Evolutionary conservation across 495 filamentous ascomycete genomes (phyloP), one percentile per base, ranked within the genome.

Genomic region (Tetracladium setigerum): DNA sequence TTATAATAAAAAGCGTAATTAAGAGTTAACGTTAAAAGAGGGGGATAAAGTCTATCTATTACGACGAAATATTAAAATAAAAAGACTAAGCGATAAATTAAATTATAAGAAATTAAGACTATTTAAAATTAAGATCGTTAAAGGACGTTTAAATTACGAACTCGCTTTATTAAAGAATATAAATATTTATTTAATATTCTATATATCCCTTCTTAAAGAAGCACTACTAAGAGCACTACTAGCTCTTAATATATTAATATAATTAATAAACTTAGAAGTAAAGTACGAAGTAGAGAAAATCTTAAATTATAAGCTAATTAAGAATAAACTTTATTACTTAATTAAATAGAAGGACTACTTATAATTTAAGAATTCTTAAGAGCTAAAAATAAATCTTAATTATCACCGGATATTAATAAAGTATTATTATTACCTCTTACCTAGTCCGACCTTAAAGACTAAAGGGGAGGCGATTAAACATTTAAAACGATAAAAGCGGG

Each of bases 11-110:
- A 38, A 24, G 17, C 10, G 30, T 49, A 38, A 22, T 47, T 24
- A 51, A 53, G 35, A 52, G 38, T 37, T 46, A 38, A 41, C 44
- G 38, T 32, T 55, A 56, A 47, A 55, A 58, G 51, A 53, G 39
- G 36, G 43, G 41, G 48, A 54, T 50, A 54, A 60, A 54, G 54
- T 65, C 37, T 63, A 62, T 36, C 54, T 65, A 22, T 41, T 56
- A 41, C 41, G 37, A 17, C 44, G 38, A 38, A 57, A 62, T 42
- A 53, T 64, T 32, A 55, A 56, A 54, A 62, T 36, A 4, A 51
- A 52, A 47, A 17, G 48, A 57, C 36, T 36, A 49, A 63, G 41
- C 15, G 44, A 52, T 18, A 63, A 63, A 51, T 44, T 63, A 27
- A 35, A 62, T 16, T 33, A 57, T 50, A 48, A 49, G 44, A 43